Evolutionary conservation across 768 basidiomycete genomes (phyloP).

Genomic region (Termitomyces sp.): DNA sequence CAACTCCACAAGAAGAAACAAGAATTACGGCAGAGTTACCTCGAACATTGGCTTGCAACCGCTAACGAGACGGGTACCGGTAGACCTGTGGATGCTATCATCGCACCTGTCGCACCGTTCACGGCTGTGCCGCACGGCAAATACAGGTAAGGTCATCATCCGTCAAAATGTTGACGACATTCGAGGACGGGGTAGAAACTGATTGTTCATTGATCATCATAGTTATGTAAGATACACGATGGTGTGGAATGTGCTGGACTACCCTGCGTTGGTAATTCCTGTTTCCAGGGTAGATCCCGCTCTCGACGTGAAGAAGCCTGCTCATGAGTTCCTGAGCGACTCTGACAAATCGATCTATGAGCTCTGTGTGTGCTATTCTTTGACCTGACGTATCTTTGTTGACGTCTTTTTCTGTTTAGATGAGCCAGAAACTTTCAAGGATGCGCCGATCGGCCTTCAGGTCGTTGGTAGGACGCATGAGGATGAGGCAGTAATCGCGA

Average conservation of each 20-base stretch:
- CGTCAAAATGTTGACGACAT: background rate
- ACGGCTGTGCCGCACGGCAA: constrained; percentile 61
- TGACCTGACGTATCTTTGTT: background rate
- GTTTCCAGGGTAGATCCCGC: constrained; percentile 55
- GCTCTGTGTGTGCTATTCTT: constrained; percentile 12
- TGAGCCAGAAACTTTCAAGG: constrained; percentile 48
- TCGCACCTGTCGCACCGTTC: constrained; percentile 57
- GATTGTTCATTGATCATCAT: background rate
- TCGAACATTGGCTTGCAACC: constrained; percentile 60
- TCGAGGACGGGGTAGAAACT: too few species aligned
- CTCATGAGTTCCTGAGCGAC: background rate
- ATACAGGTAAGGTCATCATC: constrained; percentile 35
- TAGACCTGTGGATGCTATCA: constrained; percentile 72
- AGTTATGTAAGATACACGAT: constrained; percentile 52
- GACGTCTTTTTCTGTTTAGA: constrained; percentile 24
- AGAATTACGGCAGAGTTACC: constrained; percentile 48
- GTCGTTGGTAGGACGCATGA: constrained; percentile 65
- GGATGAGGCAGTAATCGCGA: constrained; percentile 69
- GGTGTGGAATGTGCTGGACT: constrained; percentile 71
- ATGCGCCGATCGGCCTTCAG: constrained; percentile 65
- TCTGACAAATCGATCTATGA: background rate
- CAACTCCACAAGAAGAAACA: constrained; percentile 50
- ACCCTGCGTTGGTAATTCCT: constrained; percentile 55
- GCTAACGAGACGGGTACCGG: constrained; percentile 52
- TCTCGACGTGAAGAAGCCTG: constrained; percentile 40